These are phyloP conservation scores for Fusarium graminum DNA, from an alignment of 2,329 filamentous ascomycete species.

Conservation along the genomic window DNA sequence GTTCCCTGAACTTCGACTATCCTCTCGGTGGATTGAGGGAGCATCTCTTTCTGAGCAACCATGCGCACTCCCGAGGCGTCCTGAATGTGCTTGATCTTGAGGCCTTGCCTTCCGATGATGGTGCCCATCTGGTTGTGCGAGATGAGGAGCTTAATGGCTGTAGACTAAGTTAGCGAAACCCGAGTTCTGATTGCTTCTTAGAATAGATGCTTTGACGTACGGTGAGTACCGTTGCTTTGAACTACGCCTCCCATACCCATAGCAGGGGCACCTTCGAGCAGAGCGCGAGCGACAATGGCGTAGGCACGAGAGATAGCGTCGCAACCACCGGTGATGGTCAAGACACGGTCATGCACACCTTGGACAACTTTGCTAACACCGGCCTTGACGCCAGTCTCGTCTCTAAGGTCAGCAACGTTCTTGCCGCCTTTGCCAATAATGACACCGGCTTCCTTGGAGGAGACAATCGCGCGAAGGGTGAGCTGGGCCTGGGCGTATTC, in stretches of 20 bases:
- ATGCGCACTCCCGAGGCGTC: conserved; percentile 97
- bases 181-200: not conserved
- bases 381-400: conserved; percentile 97
- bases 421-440: conserved; percentile 99
- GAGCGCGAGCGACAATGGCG: conserved; percentile 88
- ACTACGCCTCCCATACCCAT: conserved; percentile 96
- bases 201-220: conserved; percentile 63
- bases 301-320: conserved; percentile 93
- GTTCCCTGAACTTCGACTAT: conserved; percentile 97
- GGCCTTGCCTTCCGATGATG: conserved; percentile 94
- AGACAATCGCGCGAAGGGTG: conserved; percentile 96
- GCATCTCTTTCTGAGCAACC: conserved; percentile 99
- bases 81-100: conserved; percentile 99
- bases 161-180: conserved; percentile 30
- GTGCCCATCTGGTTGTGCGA: conserved; percentile 99
- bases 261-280: conserved; percentile 92
- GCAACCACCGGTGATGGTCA: conserved; percentile 93
- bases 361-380: conserved; percentile 99
- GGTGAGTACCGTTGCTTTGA: conserved; percentile 89
- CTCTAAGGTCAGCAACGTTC: conserved; percentile 96
- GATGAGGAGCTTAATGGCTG: conserved; percentile 97
- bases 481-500: conserved; percentile 94
- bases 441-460: conserved; percentile 97
- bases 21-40: conserved; percentile 97
- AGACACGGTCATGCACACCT: conserved; percentile 94